phyloP scores from a whole-genome alignment of 306 rosid genomes.

The Fragaria iinumae region DNA sequence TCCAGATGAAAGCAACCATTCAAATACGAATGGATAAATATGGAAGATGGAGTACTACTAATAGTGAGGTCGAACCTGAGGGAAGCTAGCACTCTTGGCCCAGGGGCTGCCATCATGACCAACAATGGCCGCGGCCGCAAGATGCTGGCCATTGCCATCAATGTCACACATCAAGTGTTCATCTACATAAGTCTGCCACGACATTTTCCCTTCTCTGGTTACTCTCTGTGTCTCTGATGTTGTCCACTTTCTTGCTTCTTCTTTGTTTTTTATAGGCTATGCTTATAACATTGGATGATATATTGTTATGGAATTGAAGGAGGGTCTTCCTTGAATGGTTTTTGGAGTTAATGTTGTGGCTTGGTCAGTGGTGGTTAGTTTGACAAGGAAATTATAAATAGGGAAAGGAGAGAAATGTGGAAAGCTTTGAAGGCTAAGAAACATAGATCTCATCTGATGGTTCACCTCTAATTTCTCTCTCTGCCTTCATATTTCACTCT shows the following conservation, averaged over 20 bases:
- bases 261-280: not conserved
- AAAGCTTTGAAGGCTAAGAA: conserved; percentile 10
- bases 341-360: conserved; percentile 13
- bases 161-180: conserved; percentile 96
- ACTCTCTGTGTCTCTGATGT: not conserved
- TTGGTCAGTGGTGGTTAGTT: conserved; percentile 19
- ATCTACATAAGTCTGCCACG: conserved; percentile 95
- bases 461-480: conserved; percentile 13
- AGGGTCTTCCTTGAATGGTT: not conserved
- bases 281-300: not conserved
- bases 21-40: not conserved
- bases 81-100: conserved; percentile 89
- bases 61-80: conserved; percentile 50
- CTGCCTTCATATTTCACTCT: conserved; percentile 19
- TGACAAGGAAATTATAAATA: conserved; percentile 23
- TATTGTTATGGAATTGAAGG: not conserved
- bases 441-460: conserved; percentile 17
- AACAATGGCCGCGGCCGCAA: conserved; percentile 72
- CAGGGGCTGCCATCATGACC: conserved; percentile 82
- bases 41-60: not conserved
- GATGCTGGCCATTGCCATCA: conserved; percentile 76
- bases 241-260: not conserved
- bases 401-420: conserved; percentile 25
- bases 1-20: not conserved
- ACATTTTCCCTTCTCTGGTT: conserved; percentile 45